A percentile compares a stretch with the other conserved stretches of the same genome.
These are phyloP conservation scores for Syzygium oleosum DNA, from an alignment of 345 rosid species.

Conservation along the genomic window DNA sequence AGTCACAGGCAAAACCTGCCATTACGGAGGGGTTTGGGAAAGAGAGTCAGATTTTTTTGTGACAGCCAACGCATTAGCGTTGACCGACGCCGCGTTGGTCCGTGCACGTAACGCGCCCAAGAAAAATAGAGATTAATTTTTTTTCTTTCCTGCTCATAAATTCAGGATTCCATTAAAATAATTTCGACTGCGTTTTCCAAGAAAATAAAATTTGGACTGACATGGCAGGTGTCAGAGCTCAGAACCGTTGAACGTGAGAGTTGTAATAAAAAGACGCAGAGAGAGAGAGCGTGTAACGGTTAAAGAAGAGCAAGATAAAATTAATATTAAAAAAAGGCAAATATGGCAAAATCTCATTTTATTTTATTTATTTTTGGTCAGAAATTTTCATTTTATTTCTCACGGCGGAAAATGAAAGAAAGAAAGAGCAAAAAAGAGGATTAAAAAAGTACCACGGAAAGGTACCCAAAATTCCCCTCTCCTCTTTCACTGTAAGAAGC, in stretches of 20 bases:
- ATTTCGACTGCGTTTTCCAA: background rate
- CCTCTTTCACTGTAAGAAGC: background rate
- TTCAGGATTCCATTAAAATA: background rate
- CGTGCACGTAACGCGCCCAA: background rate
- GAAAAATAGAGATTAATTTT: background rate
- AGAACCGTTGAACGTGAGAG: background rate
- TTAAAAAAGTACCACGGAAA: constrained; percentile 16
- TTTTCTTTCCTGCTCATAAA: background rate
- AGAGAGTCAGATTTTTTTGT: background rate
- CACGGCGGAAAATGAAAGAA: background rate
- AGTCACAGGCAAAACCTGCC: background rate
- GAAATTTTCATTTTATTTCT: background rate
- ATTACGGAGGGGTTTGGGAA: background rate
- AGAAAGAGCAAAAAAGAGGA: background rate
- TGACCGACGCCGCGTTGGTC: constrained; percentile 6
- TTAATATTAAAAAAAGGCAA: background rate
- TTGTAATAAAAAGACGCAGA: too few species aligned
- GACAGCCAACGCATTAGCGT: constrained; percentile 4
- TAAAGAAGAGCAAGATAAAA: background rate
- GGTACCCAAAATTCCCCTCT: background rate
- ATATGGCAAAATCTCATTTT: background rate
- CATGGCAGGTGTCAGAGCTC: background rate
- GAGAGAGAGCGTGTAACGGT: background rate
- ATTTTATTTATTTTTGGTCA: background rate
- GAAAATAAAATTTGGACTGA: too few species aligned